These are phyloP conservation scores for Halophytophthora batemanensis DNA, from an alignment of 352 stramenopile genomes.

Conservation along the genomic window DNA sequence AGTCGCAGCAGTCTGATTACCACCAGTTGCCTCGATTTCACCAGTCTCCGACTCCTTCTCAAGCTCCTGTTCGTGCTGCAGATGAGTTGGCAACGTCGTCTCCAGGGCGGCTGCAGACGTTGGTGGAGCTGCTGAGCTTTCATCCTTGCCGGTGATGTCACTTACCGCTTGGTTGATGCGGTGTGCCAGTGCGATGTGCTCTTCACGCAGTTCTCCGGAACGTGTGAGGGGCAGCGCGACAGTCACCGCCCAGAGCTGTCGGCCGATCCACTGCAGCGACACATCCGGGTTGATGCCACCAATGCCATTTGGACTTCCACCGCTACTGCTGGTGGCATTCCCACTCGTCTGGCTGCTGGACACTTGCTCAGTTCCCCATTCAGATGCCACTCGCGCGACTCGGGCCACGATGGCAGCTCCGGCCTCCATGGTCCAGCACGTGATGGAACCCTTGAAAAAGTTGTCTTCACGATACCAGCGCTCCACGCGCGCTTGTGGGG, in stretches of 20 bases:
- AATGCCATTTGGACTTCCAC: too few species aligned
- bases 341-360: background rate
- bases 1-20: too few species aligned
- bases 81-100: too few species aligned
- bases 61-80: too few species aligned
- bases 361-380: slow-evolving; percentile 15
- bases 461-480: slow-evolving; percentile 74
- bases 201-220: slow-evolving; percentile 52
- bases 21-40: too few species aligned
- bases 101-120: background rate
- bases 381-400: slow-evolving; percentile 44
- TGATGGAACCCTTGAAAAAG: slow-evolving; percentile 69
- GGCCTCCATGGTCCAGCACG: slow-evolving; percentile 72
- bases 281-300: slow-evolving; percentile 60
- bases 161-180: slow-evolving; percentile 64
- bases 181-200: slow-evolving; percentile 61
- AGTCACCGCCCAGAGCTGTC: slow-evolving; percentile 67
- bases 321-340: background rate
- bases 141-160: slow-evolving; percentile 24
- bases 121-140: background rate
- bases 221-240: slow-evolving; percentile 58
- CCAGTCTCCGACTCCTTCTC: too few species aligned
- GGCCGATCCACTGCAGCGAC: slow-evolving; percentile 74
- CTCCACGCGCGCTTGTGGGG: slow-evolving; percentile 48
- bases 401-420: slow-evolving; percentile 60